These are phyloP conservation scores for Amanita thiersii DNA, from an alignment of 768 basidiomycete genomes.

Conservation along the genomic window DNA sequence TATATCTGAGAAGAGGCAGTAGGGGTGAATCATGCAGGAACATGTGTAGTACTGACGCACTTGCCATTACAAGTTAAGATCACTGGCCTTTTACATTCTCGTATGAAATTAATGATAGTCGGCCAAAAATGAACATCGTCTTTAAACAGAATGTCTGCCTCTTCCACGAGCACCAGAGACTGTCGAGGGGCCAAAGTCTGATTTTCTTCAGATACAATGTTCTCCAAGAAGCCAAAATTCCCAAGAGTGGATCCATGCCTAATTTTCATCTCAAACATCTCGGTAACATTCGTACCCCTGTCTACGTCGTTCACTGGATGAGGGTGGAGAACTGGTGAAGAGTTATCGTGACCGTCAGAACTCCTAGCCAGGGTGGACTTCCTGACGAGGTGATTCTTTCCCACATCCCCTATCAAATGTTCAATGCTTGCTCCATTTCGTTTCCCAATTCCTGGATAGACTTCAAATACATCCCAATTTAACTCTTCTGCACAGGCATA, in stretches of 20 bases:
- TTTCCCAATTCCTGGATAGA: conserved; percentile 91
- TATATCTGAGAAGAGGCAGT: conserved; percentile 40
- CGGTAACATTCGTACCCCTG: not conserved
- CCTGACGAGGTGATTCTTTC: conserved; percentile 81
- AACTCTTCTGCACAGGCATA: conserved; percentile 93
- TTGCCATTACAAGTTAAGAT: conserved; percentile 93
- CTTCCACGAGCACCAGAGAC: conserved; percentile 87
- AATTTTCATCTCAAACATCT: not conserved
- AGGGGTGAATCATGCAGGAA: conserved; percentile 6
- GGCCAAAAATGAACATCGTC: conserved; percentile 87
- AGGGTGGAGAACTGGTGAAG: conserved; percentile 4
- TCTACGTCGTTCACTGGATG: not conserved
- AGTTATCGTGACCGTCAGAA: conserved; percentile 4
- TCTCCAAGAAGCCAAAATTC: not conserved
- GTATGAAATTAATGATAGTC: conserved; percentile 72
- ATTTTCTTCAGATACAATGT: conserved; percentile 3
- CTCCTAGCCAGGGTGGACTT: conserved; percentile 15
- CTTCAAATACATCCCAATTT: conserved; percentile 95
- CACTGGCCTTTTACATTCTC: conserved; percentile 78
- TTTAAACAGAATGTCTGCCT: conserved; percentile 88
- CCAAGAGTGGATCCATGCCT: not conserved
- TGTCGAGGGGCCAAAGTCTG: conserved; percentile 45
- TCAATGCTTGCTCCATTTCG: conserved; percentile 75
- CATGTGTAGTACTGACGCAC: conserved; percentile 15
- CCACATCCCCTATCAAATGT: conserved; percentile 82